phyloP scores from a whole-genome alignment of 1,139 yeast genomes.

The Ogataea hybrid region DNA sequence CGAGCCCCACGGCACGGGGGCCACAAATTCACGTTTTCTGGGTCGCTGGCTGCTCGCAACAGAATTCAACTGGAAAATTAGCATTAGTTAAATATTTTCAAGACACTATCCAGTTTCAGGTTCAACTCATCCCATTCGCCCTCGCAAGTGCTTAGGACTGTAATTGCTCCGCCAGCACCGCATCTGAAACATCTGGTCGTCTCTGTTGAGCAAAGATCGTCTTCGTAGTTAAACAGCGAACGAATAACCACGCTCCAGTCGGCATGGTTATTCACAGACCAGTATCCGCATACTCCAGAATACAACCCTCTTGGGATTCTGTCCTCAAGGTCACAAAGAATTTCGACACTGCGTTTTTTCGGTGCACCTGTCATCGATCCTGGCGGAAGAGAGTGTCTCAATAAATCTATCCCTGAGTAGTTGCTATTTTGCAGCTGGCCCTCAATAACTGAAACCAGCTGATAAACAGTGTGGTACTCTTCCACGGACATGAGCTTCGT shows the following conservation, averaged over 20 bases:
- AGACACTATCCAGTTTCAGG: constrained; percentile 74
- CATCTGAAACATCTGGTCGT: constrained; percentile 60
- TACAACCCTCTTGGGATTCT: constrained; percentile 74
- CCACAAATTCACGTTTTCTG: constrained; percentile 20
- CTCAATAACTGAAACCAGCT: constrained; percentile 83
- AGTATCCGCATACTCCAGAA: constrained; percentile 94
- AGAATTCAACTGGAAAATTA: constrained; percentile 28
- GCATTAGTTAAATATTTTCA: constrained; percentile 50
- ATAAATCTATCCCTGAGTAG: constrained; percentile 73
- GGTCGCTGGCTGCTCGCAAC: constrained; percentile 25
- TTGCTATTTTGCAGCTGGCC: constrained; percentile 47
- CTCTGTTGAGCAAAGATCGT: constrained; percentile 42
- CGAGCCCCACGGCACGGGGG: neutral
- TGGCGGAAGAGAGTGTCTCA: constrained; percentile 83
- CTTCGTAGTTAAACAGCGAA: constrained; percentile 66
- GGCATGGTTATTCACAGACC: constrained; percentile 84
- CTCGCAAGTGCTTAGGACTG: constrained; percentile 74
- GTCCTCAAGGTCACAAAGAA: constrained; percentile 55
- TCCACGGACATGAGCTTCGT: constrained; percentile 86
- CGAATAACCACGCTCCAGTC: constrained; percentile 98
- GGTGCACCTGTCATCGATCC: constrained; percentile 99
- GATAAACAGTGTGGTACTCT: constrained; percentile 88
- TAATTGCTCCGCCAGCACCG: constrained; percentile 99
- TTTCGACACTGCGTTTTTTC: constrained; percentile 84
- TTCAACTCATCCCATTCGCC: constrained; percentile 95